phyloP scores from a whole-genome alignment of 1,139 yeast genomes.

The Groenewaldozyma auringiensis region DNA sequence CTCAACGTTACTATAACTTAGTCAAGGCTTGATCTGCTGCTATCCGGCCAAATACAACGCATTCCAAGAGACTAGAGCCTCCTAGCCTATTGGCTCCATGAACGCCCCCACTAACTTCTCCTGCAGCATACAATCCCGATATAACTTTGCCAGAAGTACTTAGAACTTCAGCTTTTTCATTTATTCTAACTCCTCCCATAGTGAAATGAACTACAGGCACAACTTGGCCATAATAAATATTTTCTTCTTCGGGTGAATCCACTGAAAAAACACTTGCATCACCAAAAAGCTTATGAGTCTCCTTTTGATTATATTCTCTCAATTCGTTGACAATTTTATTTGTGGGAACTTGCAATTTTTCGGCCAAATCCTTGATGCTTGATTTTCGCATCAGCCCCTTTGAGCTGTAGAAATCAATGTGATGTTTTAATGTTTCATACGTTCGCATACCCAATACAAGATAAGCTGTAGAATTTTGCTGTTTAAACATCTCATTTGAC shows the following conservation, averaged over 20 bases:
- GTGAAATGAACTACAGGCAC: constrained; percentile 80
- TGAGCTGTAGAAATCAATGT: constrained; percentile 58
- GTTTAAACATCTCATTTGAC: constrained; percentile 50
- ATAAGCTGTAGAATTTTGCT: background rate
- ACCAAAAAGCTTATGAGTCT: constrained; percentile 46
- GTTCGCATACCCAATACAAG: constrained; percentile 33
- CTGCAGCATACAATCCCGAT: constrained; percentile 64
- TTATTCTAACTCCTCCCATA: constrained; percentile 76
- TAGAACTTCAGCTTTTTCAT: constrained; percentile 50
- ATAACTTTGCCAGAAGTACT: constrained; percentile 39
- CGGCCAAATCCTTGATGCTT: constrained; percentile 35
- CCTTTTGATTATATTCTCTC: constrained; percentile 41
- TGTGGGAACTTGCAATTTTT: constrained; percentile 34
- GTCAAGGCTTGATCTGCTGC: constrained; percentile 40
- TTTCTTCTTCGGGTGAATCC: constrained; percentile 17
- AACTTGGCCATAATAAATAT: constrained; percentile 44
- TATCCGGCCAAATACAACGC: constrained; percentile 72
- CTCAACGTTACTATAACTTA: no score
- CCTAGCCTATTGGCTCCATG: constrained; percentile 74
- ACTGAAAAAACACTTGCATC: constrained; percentile 32
- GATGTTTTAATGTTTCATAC: constrained; percentile 35
- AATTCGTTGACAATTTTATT: constrained; percentile 19
- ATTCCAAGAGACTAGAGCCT: constrained; percentile 68
- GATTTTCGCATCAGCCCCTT: constrained; percentile 52
- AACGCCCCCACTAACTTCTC: constrained; percentile 77